Base-by-base conservation (phyloP, 192 early-diverging fungal species). In the Chytriomyces sp. region DNA sequence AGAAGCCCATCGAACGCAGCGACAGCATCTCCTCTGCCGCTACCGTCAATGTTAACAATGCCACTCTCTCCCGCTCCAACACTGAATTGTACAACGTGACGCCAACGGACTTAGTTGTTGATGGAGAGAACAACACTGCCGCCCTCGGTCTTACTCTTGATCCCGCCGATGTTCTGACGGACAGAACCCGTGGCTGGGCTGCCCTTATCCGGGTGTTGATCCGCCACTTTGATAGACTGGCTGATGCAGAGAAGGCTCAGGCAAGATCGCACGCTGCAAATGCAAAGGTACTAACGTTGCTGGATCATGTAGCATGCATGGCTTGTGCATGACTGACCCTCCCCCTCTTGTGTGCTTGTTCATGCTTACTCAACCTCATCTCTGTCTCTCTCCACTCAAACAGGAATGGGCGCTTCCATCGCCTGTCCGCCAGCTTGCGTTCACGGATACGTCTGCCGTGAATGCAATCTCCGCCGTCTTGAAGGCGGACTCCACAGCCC, bases 351-450 rank as follows among this genome's bases (percentile, higher is more conserved):
- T n/a, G n/a, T n/a, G n/a, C n/a, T n/a, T n/a, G n/a, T n/a, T 7
- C 47, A 24, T n/a, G 71, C 20, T 18, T 62, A 3, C 61, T 62
- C 18, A 35, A 0, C 35, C 35, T n/a, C 35, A 35, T 35, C 2
- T 35, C 35, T 35, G 35, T 35, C 35, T 35, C 35, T 4, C 35
- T 35, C 35, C 35, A 35, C 35, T 35, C 35, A 1, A 35, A 71
- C 48, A 73, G 71, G 59, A 73, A 60, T 73, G 71, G 71, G 26
- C 43, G 16, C 53, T 62, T 10, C 71, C 71, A 10, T 18, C 71
- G 4, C 71, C 57, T 16, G 16, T 73, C 26, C 50, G 71, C 20
- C 23, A 73, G 9, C 61, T 62, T 4, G 71, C 71, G 7, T 73
- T 73, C 71, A 48, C 23, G 11, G 60, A 62, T 4, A 9, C 44